These are phyloP conservation scores for Sarocladium brachiariae DNA, from an alignment of 2,329 filamentous ascomycete species.

Conservation along the genomic window DNA sequence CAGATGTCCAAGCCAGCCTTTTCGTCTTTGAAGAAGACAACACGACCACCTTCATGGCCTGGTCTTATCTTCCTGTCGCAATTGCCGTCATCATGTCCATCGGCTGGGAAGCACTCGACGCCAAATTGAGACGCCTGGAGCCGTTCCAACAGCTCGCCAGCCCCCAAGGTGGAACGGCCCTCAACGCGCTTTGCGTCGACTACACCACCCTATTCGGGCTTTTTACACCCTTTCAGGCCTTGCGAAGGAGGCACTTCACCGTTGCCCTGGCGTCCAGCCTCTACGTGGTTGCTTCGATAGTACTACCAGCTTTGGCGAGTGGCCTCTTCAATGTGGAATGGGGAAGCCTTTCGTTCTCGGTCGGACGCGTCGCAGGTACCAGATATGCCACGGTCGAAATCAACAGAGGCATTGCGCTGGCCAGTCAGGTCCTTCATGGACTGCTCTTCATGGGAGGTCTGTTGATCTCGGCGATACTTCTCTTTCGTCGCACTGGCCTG, in stretches of 20 bases:
- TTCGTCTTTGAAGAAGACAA: slow-evolving; percentile 6
- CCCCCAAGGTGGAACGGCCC: slow-evolving; percentile 2
- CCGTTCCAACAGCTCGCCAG: slow-evolving; percentile 6
- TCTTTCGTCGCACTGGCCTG: not conserved
- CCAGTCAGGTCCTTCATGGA: not conserved
- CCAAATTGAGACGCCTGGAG: not conserved
- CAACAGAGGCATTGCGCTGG: not conserved
- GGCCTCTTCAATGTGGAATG: slow-evolving; percentile 3
- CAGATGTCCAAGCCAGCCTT: not conserved
- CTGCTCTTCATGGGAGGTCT: not conserved
- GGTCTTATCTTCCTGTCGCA: slow-evolving; percentile 1
- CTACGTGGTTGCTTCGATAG: not conserved
- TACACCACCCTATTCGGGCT: slow-evolving; percentile 7
- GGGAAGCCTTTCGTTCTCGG: slow-evolving; percentile 2
- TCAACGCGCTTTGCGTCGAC: slow-evolving; percentile 7
- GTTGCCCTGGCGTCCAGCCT: not conserved
- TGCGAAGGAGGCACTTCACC: not conserved
- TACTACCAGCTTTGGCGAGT: not conserved
- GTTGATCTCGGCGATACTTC: not conserved
- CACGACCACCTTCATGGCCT: not conserved
- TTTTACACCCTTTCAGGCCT: not conserved
- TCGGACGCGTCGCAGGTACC: not conserved
- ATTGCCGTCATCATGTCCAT: not conserved
- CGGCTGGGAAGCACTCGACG: slow-evolving; percentile 4
- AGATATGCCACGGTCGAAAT: slow-evolving; percentile 4